Evolutionary conservation across 2,329 filamentous ascomycete genomes (phyloP).

Genomic region (Thermothelomyces thermophilus): DNA sequence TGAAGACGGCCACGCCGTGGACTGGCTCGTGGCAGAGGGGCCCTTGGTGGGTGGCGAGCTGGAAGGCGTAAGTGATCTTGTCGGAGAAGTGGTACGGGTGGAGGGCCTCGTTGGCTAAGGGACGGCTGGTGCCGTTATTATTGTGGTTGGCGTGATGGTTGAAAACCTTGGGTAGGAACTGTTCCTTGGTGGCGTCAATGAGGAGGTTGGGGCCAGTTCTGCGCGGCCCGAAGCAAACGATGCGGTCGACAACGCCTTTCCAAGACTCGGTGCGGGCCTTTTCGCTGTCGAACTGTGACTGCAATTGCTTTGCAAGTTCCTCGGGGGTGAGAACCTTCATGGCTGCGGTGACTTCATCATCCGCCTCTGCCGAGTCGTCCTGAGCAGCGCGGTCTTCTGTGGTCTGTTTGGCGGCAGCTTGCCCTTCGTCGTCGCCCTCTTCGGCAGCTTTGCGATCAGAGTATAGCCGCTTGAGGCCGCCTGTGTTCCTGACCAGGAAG

Average conservation of each 20-base stretch:
- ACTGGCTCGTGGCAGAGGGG: conserved; percentile 89
- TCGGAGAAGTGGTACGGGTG: conserved; percentile 69
- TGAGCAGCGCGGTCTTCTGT: conserved; percentile 21
- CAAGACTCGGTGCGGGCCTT: conserved; percentile 67
- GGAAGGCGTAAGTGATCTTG: conserved; percentile 90
- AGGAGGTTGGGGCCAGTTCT: conserved; percentile 83
- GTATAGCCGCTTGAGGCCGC: conserved; percentile 73
- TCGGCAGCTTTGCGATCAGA: conserved; percentile 56
- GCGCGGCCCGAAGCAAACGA: conserved; percentile 84
- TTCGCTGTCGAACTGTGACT: conserved; percentile 59
- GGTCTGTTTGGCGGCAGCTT: conserved; percentile 20
- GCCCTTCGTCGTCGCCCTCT: conserved; percentile 21
- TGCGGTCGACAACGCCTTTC: conserved; percentile 69
- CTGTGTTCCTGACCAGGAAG: conserved; percentile 74
- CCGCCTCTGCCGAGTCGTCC: conserved; percentile 41
- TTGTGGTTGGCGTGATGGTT: conserved; percentile 28
- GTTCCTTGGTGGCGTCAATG: conserved; percentile 70
- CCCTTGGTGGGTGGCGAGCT: conserved; percentile 81
- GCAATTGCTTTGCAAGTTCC: conserved; percentile 72
- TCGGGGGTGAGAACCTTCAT: conserved; percentile 59
- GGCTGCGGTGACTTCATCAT: conserved; percentile 49
- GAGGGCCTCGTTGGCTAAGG: conserved; percentile 43
- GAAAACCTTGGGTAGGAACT: conserved; percentile 67
- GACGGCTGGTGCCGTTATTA: conserved; percentile 21
- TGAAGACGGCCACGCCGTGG: conserved; percentile 83